These are phyloP conservation scores for Spergularia azorica DNA, from an alignment of 179 eudicot species.

Conservation along the genomic window DNA sequence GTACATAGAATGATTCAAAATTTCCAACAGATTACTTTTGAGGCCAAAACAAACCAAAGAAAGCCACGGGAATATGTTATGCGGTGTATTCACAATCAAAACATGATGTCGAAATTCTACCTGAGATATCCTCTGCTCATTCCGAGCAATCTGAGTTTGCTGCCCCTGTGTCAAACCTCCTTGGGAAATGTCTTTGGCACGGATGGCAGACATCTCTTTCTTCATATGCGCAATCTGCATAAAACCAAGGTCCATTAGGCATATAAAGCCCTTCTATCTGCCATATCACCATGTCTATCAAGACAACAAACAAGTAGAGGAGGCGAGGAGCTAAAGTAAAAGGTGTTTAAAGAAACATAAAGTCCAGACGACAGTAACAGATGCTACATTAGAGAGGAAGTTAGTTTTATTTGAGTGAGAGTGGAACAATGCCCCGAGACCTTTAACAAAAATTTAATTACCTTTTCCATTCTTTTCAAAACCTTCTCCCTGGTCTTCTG, in stretches of 20 bases:
- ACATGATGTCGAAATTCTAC: slow-evolving; percentile 31
- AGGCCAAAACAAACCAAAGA: neutral
- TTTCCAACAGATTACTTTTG: neutral
- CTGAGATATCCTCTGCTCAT: slow-evolving; percentile 94
- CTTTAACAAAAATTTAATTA: slow-evolving; percentile 25
- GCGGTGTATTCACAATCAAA: neutral
- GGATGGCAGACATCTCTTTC: slow-evolving; percentile 96
- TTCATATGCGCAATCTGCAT: slow-evolving; percentile 93
- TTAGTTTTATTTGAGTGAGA: neutral
- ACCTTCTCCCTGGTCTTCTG: slow-evolving; percentile 95
- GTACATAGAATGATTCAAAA: neutral
- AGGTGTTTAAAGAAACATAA: neutral
- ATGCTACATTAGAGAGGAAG: neutral
- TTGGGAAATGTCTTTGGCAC: slow-evolving; percentile 94
- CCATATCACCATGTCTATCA: slow-evolving; percentile 1
- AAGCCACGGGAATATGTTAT: neutral
- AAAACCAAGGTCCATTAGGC: slow-evolving; percentile 4
- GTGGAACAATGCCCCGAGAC: neutral
- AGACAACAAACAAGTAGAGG: too few relatives aligned
- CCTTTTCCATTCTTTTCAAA: slow-evolving; percentile 94
- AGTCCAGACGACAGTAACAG: neutral
- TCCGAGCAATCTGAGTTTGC: slow-evolving; percentile 98
- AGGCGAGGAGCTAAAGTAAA: too few relatives aligned
- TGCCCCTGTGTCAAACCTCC: slow-evolving; percentile 99
- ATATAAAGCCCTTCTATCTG: neutral